Percentiles rank a stretch among this genome's conserved stretches.
phyloP scores from a whole-genome alignment of 768 basidiomycete genomes.

The Termitomyces sp. region DNA sequence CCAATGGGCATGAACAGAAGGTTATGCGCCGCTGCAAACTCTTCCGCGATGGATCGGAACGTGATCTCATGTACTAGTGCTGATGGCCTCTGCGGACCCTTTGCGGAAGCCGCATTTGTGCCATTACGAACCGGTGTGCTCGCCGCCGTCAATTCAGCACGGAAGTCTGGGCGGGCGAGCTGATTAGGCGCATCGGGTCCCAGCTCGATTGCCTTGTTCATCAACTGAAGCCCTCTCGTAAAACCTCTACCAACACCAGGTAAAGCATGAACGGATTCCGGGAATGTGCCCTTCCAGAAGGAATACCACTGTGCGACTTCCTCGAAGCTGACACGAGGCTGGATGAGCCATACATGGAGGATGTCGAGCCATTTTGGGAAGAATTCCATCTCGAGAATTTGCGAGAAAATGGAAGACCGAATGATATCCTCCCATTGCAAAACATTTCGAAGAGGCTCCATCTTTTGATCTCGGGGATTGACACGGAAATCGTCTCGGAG shows the following conservation, averaged over 20 bases:
- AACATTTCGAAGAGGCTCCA: slow-evolving; percentile 74
- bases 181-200: slow-evolving; percentile 70
- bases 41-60: slow-evolving; percentile 91
- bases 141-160: slow-evolving; percentile 35
- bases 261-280: slow-evolving; percentile 62
- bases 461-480: slow-evolving; percentile 88
- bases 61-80: slow-evolving; percentile 77
- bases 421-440: slow-evolving; percentile 75
- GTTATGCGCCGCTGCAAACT: slow-evolving; percentile 79
- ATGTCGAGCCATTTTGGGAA: slow-evolving; percentile 97
- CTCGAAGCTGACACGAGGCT: slow-evolving; percentile 81
- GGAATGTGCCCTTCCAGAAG: slow-evolving; percentile 82
- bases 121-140: slow-evolving; percentile 21
- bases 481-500: slow-evolving; percentile 84
- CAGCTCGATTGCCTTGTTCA: slow-evolving; percentile 90
- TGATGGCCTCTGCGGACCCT: slow-evolving; percentile 33
- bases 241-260: slow-evolving; percentile 75
- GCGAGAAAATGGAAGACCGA: slow-evolving; percentile 70
- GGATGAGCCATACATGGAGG: slow-evolving; percentile 89
- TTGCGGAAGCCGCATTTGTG: slow-evolving; percentile 22
- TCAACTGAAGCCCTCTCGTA: slow-evolving; percentile 82
- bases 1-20: slow-evolving; percentile 88
- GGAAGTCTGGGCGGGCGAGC: slow-evolving; percentile 64
- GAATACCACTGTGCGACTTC: slow-evolving; percentile 93
- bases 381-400: slow-evolving; percentile 86